Base-by-base conservation (phyloP, 1,284 basidiomycete species). In the Veloboletus limbatus region DNA sequence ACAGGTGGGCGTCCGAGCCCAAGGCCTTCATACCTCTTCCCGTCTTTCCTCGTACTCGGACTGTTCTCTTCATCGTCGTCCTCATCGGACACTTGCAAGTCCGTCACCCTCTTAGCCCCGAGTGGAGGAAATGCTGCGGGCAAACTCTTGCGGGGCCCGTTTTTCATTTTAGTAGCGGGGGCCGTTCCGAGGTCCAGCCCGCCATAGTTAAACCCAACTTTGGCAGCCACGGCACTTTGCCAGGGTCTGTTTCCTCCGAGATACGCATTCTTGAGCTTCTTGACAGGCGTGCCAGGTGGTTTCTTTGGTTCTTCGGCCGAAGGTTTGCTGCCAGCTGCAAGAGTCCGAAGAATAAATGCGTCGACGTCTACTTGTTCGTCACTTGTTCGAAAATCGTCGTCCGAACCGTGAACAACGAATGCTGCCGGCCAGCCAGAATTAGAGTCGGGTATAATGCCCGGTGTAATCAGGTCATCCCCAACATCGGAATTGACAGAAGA, bases 221-320 rank as follows among this genome's bases (percentile, higher is more conserved):
- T 88, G 53, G 73, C 65, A 7, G 85, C 74, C 11, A 88, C 75
- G 3, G 86, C 85, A 58, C 85, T 88, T 62, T 88, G 86, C 85
- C 86, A 88, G 4, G 82, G 85, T 9, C 86, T 72, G 37, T 77
- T 76, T 33, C 74, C 72, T 25, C 71, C 70, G 34, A 86, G 66
- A 54, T 78, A 74, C 27, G 75, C 72, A 16, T 78, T 81, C 66
- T 83, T 83, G 47, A 73, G 63, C 57, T 76, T 81, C 73, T 91
- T 91, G 36, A 88, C 84, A 0, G 88, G 88, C 3, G 88, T 91
- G 0, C 83, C 86, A 5, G 88, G 88, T 13, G 79, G 78, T 40
- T 73, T 79, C 70, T 85, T 88, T 25, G 67, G 63, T 43, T 72
- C 75, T 41, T 74, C 72, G 40, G 65, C 59, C 43, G 69, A 62